Percentiles rank a stretch among this genome's conserved stretches.
phyloP scores from a whole-genome alignment of 2,329 filamentous ascomycete species.

The Fusarium gaditjirri region DNA sequence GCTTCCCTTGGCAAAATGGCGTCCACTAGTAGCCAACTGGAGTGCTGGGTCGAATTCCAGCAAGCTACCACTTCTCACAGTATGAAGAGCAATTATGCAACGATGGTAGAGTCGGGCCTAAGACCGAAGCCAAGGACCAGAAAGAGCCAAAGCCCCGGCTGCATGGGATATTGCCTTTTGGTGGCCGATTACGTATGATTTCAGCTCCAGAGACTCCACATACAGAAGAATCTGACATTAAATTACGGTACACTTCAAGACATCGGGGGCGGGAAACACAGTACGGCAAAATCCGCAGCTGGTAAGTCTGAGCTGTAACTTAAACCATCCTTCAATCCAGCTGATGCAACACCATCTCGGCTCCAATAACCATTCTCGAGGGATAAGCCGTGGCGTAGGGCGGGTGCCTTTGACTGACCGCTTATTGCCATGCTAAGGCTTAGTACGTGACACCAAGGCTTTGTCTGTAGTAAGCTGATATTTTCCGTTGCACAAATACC shows the following conservation, averaged over 20 bases:
- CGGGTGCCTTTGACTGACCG: background rate
- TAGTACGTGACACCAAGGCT: background rate
- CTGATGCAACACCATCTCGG: background rate
- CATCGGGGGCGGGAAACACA: background rate
- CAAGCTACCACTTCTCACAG: background rate
- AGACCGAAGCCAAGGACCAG: background rate
- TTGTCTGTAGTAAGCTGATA: conserved; percentile 7
- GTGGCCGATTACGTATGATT: background rate
- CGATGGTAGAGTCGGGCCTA: background rate
- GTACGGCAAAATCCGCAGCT: background rate
- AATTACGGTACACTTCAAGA: background rate
- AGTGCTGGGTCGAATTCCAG: background rate
- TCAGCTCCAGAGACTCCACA: rapidly evolving
- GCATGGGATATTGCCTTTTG: rapidly evolving
- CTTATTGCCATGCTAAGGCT: background rate
- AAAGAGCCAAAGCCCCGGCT: rapidly evolving
- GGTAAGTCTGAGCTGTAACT: background rate
- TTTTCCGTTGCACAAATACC: background rate
- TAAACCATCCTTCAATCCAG: background rate
- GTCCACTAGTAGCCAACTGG: background rate
- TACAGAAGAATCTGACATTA: background rate
- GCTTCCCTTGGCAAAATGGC: background rate
- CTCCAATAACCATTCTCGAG: background rate
- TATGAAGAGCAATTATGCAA: background rate
- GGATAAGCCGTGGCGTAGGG: background rate